A percentile compares a stretch with the other conserved stretches of the same genome.
These are phyloP conservation scores for Tieghemiomyces parasiticus DNA, from an alignment of 192 early-diverging fungal species.

Conservation along the genomic window DNA sequence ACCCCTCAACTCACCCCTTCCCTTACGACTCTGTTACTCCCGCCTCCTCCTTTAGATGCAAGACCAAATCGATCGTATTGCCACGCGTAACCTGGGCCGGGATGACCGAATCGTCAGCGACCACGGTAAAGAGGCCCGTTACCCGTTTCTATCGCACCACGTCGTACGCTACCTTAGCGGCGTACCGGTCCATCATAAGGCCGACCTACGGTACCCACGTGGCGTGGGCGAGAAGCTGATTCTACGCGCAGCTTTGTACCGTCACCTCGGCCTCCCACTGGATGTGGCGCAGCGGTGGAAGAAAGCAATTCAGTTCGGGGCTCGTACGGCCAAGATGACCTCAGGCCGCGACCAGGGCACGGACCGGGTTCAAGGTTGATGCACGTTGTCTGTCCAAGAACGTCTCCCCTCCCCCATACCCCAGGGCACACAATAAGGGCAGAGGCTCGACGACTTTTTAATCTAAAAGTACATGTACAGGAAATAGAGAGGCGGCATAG, in stretches of 20 bases:
- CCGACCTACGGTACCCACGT: conserved; percentile 59
- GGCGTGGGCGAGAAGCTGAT: conserved; percentile 86
- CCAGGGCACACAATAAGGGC: no score
- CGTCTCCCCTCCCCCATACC: no score
- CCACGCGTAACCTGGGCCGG: conserved; percentile 77
- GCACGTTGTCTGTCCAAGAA: no score
- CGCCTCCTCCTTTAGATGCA: conserved; percentile 31
- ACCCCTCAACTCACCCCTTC: not conserved
- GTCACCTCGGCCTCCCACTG: conserved; percentile 37
- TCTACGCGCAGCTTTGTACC: conserved; percentile 53
- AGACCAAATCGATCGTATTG: conserved; percentile 57
- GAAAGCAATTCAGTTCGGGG: conserved; percentile 95
- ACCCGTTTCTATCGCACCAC: conserved; percentile 65
- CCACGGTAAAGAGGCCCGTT: conserved; percentile 69
- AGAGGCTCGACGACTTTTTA: no score
- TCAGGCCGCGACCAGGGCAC: conserved; percentile 12
- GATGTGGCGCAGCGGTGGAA: conserved; percentile 61
- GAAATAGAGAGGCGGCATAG: no score
- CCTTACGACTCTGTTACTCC: not conserved
- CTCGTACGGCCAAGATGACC: conserved; percentile 87
- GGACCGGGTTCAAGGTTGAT: no score
- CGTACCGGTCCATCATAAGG: conserved; percentile 63
- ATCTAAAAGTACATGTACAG: no score
- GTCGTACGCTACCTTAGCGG: conserved; percentile 49
- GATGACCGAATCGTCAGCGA: conserved; percentile 89